phyloP scores from a whole-genome alignment of 2,329 filamentous ascomycete species.

The Ophiostoma sp. region DNA sequence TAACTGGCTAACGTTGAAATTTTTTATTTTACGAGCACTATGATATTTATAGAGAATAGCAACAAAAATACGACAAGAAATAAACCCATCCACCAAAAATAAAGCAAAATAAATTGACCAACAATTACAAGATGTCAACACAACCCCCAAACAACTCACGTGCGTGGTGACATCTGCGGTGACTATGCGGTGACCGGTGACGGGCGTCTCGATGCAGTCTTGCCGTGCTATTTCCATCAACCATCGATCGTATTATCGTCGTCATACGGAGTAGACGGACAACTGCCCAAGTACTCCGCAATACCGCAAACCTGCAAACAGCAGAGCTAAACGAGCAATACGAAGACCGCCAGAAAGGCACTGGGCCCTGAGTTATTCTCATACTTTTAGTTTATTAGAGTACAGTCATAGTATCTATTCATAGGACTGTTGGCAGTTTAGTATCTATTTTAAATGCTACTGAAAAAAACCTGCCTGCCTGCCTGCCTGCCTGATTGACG shows the following conservation, averaged over 20 bases:
- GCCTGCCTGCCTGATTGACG: not conserved
- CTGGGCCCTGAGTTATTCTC: too few relatives aligned
- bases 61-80: not conserved
- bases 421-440: too few relatives aligned
- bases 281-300: too few relatives aligned
- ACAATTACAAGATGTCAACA: not conserved
- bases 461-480: not conserved
- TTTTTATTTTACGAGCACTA: too few relatives aligned
- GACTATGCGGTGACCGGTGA: not conserved
- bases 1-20: too few relatives aligned
- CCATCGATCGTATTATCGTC: not conserved
- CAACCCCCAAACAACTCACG: not conserved
- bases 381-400: too few relatives aligned
- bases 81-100: not conserved
- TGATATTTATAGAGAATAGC: too few relatives aligned
- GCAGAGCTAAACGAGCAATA: not conserved
- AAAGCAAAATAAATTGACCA: not conserved
- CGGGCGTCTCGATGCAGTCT: not conserved
- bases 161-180: slow-evolving; percentile 7
- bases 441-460: too few relatives aligned
- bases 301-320: too few relatives aligned
- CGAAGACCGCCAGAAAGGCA: not conserved
- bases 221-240: not conserved
- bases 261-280: not conserved
- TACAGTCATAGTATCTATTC: too few relatives aligned